These are phyloP conservation scores for Lepidium sativum DNA, from an alignment of 345 rosid genomes.

Conservation along the genomic window DNA sequence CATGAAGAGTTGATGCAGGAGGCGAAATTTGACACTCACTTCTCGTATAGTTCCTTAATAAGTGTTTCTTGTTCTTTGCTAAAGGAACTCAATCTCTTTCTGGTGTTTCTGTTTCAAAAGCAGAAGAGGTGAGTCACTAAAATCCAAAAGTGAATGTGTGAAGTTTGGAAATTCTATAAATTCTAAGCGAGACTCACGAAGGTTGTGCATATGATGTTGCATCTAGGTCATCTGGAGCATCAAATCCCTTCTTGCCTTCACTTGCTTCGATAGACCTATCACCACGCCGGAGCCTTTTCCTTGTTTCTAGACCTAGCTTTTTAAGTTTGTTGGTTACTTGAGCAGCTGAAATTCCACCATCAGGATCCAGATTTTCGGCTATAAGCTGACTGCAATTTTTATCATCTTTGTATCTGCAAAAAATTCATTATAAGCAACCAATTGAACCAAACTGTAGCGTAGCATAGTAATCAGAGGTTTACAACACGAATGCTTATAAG, in stretches of 20 bases:
- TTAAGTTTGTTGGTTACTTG: conserved; percentile 89
- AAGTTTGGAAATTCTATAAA: neutral
- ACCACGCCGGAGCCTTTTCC: conserved; percentile 43
- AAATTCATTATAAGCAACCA: conserved; percentile 18
- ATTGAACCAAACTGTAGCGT: neutral
- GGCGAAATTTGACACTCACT: conserved; percentile 44
- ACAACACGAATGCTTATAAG: neutral
- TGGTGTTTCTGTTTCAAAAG: conserved; percentile 49
- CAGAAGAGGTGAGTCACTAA: conserved; percentile 7
- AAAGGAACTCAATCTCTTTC: conserved; percentile 58
- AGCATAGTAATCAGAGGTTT: neutral
- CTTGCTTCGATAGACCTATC: conserved; percentile 18
- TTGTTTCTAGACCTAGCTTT: conserved; percentile 57
- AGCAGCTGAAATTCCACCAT: conserved; percentile 60
- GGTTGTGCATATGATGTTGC: conserved; percentile 31
- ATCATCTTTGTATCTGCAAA: conserved; percentile 64
- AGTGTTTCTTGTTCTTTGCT: conserved; percentile 72
- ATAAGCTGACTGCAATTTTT: conserved; percentile 46
- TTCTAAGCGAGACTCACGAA: conserved; percentile 39
- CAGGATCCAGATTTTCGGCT: conserved; percentile 63
- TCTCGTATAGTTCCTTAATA: conserved; percentile 58
- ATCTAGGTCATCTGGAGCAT: conserved; percentile 29
- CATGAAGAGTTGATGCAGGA: neutral
- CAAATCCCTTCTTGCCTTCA: conserved; percentile 28
- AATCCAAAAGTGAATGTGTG: neutral